Evolutionary conservation across 257 asterid genomes (phyloP).

Genomic region (Linaria vulgaris): DNA sequence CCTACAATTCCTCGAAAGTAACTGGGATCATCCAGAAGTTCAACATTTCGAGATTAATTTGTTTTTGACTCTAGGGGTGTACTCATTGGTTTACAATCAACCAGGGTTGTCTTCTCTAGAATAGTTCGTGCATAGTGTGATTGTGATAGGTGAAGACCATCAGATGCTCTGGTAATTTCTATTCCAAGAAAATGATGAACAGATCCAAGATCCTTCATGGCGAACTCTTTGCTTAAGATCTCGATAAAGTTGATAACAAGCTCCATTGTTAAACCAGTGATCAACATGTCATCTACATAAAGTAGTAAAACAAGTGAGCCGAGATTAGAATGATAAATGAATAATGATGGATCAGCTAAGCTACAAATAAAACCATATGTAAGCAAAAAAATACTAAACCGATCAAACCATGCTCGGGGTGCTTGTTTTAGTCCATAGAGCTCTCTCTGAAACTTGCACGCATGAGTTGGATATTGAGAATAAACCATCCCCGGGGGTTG

Average conservation of each 20-base stretch:
- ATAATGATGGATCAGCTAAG: not conserved
- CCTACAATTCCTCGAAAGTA: too few species aligned
- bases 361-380: not conserved
- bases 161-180: not conserved
- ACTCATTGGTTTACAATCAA: not conserved
- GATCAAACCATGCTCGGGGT: slow-evolving; percentile 21
- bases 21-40: not conserved
- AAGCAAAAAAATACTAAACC: not conserved
- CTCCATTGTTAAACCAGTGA: too few species aligned
- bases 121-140: too few species aligned
- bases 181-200: slow-evolving; percentile 18
- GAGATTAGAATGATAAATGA: not conserved
- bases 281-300: too few species aligned
- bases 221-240: not conserved
- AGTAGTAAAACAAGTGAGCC: not conserved
- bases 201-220: slow-evolving; percentile 9
- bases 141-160: slow-evolving; percentile 7
- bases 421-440: too few species aligned
- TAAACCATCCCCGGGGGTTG: slow-evolving; percentile 17
- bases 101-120: too few species aligned
- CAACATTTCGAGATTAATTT: not conserved
- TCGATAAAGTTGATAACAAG: not conserved
- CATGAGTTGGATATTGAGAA: slow-evolving; percentile 11
- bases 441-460: not conserved
- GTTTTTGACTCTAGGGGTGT: not conserved